These are phyloP conservation scores for Cladosporium sp. DNA, from an alignment of 2,329 filamentous ascomycete species.

Conservation along the genomic window DNA sequence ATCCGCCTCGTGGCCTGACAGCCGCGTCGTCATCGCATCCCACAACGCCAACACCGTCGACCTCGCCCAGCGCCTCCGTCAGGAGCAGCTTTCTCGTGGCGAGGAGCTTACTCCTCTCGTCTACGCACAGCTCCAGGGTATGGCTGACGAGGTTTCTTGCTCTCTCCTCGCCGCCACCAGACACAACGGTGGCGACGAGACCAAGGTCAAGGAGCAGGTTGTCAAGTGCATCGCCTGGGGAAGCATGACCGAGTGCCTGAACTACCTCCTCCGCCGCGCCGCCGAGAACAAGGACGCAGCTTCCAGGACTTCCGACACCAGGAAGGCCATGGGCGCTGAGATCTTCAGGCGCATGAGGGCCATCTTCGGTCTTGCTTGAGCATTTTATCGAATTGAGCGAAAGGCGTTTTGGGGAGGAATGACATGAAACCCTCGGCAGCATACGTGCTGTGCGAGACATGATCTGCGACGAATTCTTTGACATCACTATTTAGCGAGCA, in stretches of 20 bases:
- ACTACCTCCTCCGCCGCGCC: slow-evolving; percentile 61
- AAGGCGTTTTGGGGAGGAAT: not conserved
- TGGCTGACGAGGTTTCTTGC: slow-evolving; percentile 87
- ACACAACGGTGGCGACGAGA: slow-evolving; percentile 28
- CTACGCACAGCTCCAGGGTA: slow-evolving; percentile 84
- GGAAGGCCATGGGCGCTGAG: slow-evolving; percentile 49
- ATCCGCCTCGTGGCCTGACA: slow-evolving; percentile 36
- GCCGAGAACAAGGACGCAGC: slow-evolving; percentile 61
- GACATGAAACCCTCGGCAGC: slow-evolving; percentile 2
- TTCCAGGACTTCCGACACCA: slow-evolving; percentile 49
- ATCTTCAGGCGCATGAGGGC: slow-evolving; percentile 33
- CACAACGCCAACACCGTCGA: slow-evolving; percentile 74
- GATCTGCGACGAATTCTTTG: slow-evolving; percentile 9
- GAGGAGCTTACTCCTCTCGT: slow-evolving; percentile 45
- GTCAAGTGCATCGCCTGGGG: slow-evolving; percentile 58
- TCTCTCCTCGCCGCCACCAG: slow-evolving; percentile 46
- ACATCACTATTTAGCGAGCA: slow-evolving; percentile 10
- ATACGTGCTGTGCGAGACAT: not conserved
- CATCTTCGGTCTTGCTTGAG: slow-evolving; percentile 14
- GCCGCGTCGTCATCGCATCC: slow-evolving; percentile 69
- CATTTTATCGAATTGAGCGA: not conserved
- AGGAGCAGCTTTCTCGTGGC: slow-evolving; percentile 38
- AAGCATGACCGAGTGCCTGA: slow-evolving; percentile 67
- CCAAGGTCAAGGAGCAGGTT: slow-evolving; percentile 40
- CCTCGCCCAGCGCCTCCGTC: slow-evolving; percentile 48